These are phyloP conservation scores for Aeschynomene evenia DNA, from an alignment of 306 rosid genomes.

Conservation along the genomic window DNA sequence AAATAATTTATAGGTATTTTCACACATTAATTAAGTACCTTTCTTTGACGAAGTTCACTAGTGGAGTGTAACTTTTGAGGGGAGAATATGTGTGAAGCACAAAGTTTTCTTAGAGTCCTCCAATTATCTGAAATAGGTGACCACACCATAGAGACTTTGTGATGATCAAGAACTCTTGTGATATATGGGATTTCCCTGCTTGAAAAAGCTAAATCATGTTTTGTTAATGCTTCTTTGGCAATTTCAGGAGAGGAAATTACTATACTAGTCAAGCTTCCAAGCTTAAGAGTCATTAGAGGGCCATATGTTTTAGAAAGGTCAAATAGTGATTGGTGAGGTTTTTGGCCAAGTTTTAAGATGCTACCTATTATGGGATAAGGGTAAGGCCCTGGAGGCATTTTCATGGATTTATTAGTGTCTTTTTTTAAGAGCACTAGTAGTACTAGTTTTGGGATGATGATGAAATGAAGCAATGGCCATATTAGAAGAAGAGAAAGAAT, in stretches of 20 bases:
- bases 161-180: not conserved
- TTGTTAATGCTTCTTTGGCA: constrained; percentile 15
- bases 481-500: too few relatives aligned
- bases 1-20: too few relatives aligned
- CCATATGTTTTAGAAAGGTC: constrained; percentile 36
- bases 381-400: not conserved
- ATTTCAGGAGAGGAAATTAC: not conserved
- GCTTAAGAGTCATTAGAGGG: constrained; percentile 39
- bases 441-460: not conserved
- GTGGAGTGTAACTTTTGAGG: constrained; percentile 1
- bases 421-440: not conserved
- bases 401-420: not conserved
- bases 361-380: constrained; percentile 7
- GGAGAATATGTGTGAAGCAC: not conserved
- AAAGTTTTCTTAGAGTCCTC: constrained; percentile 20
- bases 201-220: not conserved
- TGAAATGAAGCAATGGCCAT: not conserved
- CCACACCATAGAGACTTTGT: constrained; percentile 4
- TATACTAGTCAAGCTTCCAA: constrained; percentile 36
- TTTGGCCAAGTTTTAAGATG: not conserved
- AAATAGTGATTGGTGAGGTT: not conserved
- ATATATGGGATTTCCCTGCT: not conserved
- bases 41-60: not conserved
- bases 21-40: too few relatives aligned
- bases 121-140: not conserved